These are phyloP conservation scores for Rutstroemia sp. DNA, from an alignment of 2,329 filamentous ascomycete species.

Conservation along the genomic window DNA sequence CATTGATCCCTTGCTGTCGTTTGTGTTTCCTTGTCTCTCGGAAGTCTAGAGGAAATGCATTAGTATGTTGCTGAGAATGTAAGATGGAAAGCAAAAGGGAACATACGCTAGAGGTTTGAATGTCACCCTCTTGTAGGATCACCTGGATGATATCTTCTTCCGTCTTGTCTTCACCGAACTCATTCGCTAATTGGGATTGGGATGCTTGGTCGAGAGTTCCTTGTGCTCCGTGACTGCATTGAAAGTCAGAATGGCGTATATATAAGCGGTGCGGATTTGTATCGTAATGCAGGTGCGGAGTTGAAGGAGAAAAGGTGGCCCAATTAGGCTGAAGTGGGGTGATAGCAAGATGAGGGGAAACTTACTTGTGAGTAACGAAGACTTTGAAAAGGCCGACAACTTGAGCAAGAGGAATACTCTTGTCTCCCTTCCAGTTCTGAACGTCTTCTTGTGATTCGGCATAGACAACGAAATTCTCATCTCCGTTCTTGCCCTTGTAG, in stretches of 20 bases:
- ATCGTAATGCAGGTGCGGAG: too few relatives aligned
- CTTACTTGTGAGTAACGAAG: slow-evolving; percentile 84
- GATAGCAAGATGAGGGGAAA: slow-evolving; percentile 16
- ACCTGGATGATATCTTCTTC: slow-evolving; percentile 75
- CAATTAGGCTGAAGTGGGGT: not conserved
- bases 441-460: slow-evolving; percentile 54
- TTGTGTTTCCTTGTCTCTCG: too few relatives aligned
- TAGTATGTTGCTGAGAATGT: slow-evolving; percentile 7
- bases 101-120: slow-evolving; percentile 54
- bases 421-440: slow-evolving; percentile 78
- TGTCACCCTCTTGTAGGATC: slow-evolving; percentile 70
- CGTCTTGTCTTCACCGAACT: slow-evolving; percentile 69
- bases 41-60: not conserved
- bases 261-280: too few relatives aligned
- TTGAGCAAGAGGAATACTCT: slow-evolving; percentile 69
- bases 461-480: slow-evolving; percentile 65
- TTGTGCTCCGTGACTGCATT: slow-evolving; percentile 70
- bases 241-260: not conserved
- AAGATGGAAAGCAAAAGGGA: not conserved
- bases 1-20: too few relatives aligned
- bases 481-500: slow-evolving; percentile 60
- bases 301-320: too few relatives aligned
- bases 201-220: slow-evolving; percentile 71
- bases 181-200: slow-evolving; percentile 67
- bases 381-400: slow-evolving; percentile 86